phyloP scores from a whole-genome alignment of 148 eudicot genomes.

The Silene conica region DNA sequence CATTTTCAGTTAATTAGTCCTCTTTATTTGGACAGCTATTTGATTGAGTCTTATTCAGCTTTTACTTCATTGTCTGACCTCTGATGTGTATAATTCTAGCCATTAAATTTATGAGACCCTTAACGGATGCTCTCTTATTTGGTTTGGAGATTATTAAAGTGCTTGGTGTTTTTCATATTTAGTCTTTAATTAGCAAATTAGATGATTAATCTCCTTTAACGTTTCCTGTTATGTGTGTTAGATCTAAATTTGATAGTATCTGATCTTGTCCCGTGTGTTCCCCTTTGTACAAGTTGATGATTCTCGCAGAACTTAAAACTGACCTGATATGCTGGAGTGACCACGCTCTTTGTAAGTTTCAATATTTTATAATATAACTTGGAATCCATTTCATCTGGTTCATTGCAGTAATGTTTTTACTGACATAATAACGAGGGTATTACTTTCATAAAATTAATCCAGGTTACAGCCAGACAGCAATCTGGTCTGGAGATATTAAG shows the following conservation, averaged over 20 bases:
- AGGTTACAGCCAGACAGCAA: constrained; percentile 68
- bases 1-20: not conserved
- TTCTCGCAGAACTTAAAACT: too few species aligned
- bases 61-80: constrained; percentile 3
- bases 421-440: not conserved
- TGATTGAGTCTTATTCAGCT: not conserved
- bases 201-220: too few species aligned
- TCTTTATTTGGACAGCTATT: not conserved
- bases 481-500: constrained; percentile 67
- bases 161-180: not conserved
- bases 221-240: too few species aligned
- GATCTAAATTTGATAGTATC: too few species aligned
- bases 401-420: not conserved
- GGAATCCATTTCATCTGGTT: constrained; percentile 1
- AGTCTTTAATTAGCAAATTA: too few species aligned
- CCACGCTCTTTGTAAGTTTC: constrained; percentile 65
- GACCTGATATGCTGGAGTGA: constrained; percentile 40
- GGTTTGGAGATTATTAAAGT: not conserved
- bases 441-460: constrained; percentile 17
- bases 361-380: not conserved
- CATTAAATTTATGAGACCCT: not conserved
- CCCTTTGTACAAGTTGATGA: not conserved
- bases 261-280: too few species aligned
- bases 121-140: not conserved
- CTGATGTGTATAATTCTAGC: not conserved